A percentile compares a stretch with the other conserved stretches of the same genome.
phyloP scores from a whole-genome alignment of 192 early-diverging fungal species.

The Linnemannia zychae region DNA sequence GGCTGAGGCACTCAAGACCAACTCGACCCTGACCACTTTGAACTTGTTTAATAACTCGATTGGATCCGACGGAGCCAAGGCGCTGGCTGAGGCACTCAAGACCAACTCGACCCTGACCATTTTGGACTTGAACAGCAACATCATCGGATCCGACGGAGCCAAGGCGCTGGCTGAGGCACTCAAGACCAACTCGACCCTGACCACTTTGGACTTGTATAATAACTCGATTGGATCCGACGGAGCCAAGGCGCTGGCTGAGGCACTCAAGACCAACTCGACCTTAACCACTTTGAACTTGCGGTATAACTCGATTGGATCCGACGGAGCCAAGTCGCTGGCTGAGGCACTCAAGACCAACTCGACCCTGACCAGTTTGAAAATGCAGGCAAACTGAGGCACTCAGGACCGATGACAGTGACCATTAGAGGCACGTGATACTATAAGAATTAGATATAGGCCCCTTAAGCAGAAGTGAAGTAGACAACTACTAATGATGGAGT shows the following conservation, averaged over 20 bases:
- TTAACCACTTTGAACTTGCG: conserved; percentile 20
- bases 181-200: conserved; percentile 26
- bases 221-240: conserved; percentile 6
- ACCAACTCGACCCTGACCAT: conserved; percentile 14
- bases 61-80: conserved; percentile 5
- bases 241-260: conserved; percentile 21
- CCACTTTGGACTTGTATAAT: conserved; percentile 5
- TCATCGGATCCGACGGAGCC: too few relatives aligned
- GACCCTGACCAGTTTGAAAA: too few relatives aligned
- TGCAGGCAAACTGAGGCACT: too few relatives aligned
- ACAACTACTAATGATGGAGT: too few relatives aligned
- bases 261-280: conserved; percentile 28
- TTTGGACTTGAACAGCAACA: too few relatives aligned
- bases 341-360: too few relatives aligned
- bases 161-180: conserved; percentile 21
- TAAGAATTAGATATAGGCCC: too few relatives aligned
- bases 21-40: conserved; percentile 24
- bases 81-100: conserved; percentile 19
- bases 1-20: conserved; percentile 22
- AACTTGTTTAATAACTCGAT: too few relatives aligned
- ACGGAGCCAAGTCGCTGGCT: conserved; percentile 22
- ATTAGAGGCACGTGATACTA: too few relatives aligned
- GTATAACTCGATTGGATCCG: background rate
- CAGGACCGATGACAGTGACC: too few relatives aligned
- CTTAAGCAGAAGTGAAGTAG: too few relatives aligned